A percentile compares a stretch with the other conserved stretches of the same genome.
These are phyloP conservation scores for Sporothrix pallida DNA, from an alignment of 2,329 filamentous ascomycete species.

Conservation along the genomic window DNA sequence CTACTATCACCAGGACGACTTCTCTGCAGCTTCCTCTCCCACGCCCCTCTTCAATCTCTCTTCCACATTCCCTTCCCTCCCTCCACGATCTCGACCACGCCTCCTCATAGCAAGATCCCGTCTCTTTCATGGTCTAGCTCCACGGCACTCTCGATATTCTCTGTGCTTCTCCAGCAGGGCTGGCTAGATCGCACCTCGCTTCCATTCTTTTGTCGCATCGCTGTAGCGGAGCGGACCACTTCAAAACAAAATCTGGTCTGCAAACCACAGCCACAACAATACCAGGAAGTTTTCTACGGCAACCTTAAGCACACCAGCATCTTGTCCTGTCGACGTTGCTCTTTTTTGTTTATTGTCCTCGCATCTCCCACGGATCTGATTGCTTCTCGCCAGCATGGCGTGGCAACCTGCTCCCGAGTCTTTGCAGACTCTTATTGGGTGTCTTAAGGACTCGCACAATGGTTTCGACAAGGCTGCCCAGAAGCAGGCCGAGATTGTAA, in stretches of 20 bases:
- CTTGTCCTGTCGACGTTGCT: background rate
- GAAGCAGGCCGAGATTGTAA: conserved; percentile 86
- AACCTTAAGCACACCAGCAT: background rate
- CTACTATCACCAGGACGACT: conserved; percentile 16
- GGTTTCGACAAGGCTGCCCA: conserved; percentile 78
- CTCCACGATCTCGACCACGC: background rate
- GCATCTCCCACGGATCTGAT: no score
- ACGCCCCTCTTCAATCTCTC: conserved; percentile 10
- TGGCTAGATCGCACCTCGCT: conserved; percentile 18
- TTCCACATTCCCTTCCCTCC: background rate
- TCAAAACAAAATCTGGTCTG: background rate
- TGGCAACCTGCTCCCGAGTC: conserved; percentile 92
- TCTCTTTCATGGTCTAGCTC: background rate
- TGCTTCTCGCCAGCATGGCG: conserved; percentile 63
- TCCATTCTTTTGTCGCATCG: conserved; percentile 24
- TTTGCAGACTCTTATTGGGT: conserved; percentile 85
- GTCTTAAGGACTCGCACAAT: conserved; percentile 89
- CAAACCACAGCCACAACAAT: background rate
- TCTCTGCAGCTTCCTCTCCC: conserved; percentile 15
- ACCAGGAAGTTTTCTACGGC: background rate
- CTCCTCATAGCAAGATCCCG: background rate
- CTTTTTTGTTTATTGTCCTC: background rate
- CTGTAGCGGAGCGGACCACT: conserved; percentile 12
- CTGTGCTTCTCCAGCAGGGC: conserved; percentile 20
- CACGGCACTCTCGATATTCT: background rate